Base-by-base conservation (phyloP, 805 yeast genomes). In the Sugiyamaella floridensis region DNA sequence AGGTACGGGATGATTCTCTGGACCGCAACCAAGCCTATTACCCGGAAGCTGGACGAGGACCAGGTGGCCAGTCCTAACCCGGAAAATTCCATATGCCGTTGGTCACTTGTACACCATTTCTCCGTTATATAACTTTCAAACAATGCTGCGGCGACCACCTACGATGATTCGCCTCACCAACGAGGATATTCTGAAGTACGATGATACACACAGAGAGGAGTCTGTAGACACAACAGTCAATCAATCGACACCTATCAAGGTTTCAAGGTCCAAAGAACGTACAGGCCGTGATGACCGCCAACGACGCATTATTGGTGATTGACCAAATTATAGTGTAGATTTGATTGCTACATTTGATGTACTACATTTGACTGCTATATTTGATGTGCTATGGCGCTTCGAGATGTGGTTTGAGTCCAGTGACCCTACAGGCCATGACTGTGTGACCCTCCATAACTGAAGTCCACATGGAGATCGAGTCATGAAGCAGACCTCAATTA, bases 121-220 rank as follows among this genome's bases (percentile, higher is more conserved):
- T 28, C 16, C 16, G 34, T 19, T n/a, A 11, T 48, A 16, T 20
- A 5, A 32, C 37, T 32, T 32, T 4, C 37, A 14, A 15, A 46
- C n/a, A 14, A 82, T 82, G 88, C 68, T 82, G 44, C 70, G 86
- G 65, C 71, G 86, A 60, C 82, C 80, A 12, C 84, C 88, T 4
- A 83, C 89, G 0, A 73, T 80, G 1, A 82, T 83, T 50, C 76
- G 75, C 53, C 74, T 83, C 43, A 79, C 82, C 1, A 81, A 83
- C 0, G 86, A 82, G 58, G 87, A 83, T 58, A 72, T 82, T 10
- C 64, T 70, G 55, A 77, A 73, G 49, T 76, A 74, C 55, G 81
- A 77, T 52, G 77, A 76, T 48, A 44, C 48, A 19, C 52, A 60
- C 56, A 48, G 47, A 43, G 48, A 55, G 40, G 40, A 51, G 20